Conservation (phyloP, 257 asterid species). For the Capsicum pubescens region DNA sequence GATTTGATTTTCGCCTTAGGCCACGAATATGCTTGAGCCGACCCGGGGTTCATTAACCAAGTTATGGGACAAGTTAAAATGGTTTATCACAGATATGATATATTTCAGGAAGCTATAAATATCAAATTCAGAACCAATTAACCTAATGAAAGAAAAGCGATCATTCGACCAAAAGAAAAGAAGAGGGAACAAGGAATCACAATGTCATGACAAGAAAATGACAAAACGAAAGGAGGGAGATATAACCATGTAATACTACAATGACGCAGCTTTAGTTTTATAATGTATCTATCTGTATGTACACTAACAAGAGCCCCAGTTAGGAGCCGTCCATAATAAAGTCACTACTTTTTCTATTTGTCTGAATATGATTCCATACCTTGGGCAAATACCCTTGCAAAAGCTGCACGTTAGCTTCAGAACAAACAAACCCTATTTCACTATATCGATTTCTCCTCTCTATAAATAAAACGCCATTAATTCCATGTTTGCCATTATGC, state of each 20-base stretch:
- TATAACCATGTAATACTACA: no score
- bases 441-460: not conserved
- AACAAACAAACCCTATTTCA: not conserved
- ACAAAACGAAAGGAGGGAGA: not conserved
- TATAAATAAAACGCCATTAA: not conserved
- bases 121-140: not conserved
- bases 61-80: not conserved
- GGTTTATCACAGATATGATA: not conserved
- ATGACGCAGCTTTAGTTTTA: not conserved
- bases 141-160: not conserved
- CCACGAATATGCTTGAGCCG: no score
- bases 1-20: no score
- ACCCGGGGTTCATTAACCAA: not conserved
- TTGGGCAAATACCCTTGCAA: not conserved
- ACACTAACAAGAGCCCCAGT: not conserved
- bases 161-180: not conserved
- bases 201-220: not conserved
- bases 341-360: not conserved
- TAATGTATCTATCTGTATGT: not conserved
- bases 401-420: conserved; percentile 8
- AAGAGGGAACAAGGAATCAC: not conserved
- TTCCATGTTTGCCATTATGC: not conserved
- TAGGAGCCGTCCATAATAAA: not conserved
- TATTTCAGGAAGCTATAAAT: not conserved
- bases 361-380: not conserved